Evolutionary conservation across 768 basidiomycete genomes (phyloP).

Genomic region (Filobasidium wieringae): DNA sequence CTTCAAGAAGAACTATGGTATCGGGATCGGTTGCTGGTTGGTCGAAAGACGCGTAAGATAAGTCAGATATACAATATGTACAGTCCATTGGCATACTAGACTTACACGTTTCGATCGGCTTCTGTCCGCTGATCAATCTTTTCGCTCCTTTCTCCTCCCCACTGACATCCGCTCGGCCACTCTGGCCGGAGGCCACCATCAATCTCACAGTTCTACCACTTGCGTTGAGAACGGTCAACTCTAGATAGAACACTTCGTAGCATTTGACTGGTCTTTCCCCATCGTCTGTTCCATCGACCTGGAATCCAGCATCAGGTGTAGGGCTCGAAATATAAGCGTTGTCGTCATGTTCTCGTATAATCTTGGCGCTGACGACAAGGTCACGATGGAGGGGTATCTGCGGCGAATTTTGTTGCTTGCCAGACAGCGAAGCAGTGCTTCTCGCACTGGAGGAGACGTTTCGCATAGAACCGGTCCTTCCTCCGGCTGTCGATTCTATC

Average conservation of each 20-base stretch:
- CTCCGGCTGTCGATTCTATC: neutral
- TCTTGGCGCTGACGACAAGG: conserved; percentile 10
- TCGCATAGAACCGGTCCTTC: neutral
- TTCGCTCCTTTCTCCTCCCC: neutral
- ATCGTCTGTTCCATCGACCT: neutral
- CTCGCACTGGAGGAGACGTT: neutral
- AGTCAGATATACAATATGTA: neutral
- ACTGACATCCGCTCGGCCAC: neutral
- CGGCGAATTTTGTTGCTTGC: neutral
- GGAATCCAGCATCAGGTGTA: too few relatives aligned
- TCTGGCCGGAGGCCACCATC: conserved; percentile 1
- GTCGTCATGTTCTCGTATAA: neutral
- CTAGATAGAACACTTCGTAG: conserved; percentile 3
- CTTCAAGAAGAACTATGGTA: conserved; percentile 4
- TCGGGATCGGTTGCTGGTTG: neutral
- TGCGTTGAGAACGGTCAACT: conserved; percentile 8
- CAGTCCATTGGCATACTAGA: too few relatives aligned
- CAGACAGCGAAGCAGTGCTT: neutral
- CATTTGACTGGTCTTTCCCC: neutral
- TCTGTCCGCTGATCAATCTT: neutral
- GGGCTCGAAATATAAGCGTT: too few relatives aligned
- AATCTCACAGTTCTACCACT: conserved; percentile 9
- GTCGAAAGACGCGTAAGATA: neutral
- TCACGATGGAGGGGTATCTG: conserved; percentile 7
- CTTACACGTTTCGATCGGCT: neutral